Base-by-base conservation (phyloP, 345 rosid species). In the Nasturtium officinale region DNA sequence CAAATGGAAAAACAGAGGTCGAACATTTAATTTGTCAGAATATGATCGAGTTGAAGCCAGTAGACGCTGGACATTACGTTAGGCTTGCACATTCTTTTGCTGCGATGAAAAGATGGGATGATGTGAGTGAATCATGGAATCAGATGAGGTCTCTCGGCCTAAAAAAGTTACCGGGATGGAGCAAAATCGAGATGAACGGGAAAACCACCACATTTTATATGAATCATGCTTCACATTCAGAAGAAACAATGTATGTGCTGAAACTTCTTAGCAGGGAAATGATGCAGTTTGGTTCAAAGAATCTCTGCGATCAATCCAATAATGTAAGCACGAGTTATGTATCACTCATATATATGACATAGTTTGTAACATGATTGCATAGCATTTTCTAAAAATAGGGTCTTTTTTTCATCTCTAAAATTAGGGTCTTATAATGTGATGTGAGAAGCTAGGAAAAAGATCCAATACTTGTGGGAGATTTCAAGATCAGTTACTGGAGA, bases 111-210 rank as follows among this genome's bases (percentile, higher is more conserved):
- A 81, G 76, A 73, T 88, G 93, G 93, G 82, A 83, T 29, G 65
- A 68, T 9, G 79, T 83, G 65, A 83, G 84, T 55, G 77, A 82
- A 55, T 80, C 83, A 33, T 88, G 85, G 88, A 72, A 58, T 60
- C 69, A 71, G 67, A 83, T 86, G 88, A 85, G 81, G 72, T 82
- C 82, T 57, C 82, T 82, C 30, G 84, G 89, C 56, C 69, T 86
- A 55, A 86, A 67, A 78, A 88, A 86, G 75, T 80, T 82, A 63
- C 85, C 89, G 0, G 87, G 84, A 12, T 86, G 90, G 90, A 88
- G 90, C 70, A 82, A 71, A 56, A 82, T 88, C 61, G 88, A 84
- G 69, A 63, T 77, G 16, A 71, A 76, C 0, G 81, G 81, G 66
- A 57, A 26, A 58, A 73, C 66, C 70, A 77, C 82, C 42, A 84